Base-by-base conservation (phyloP, 2,329 filamentous ascomycete genomes). In the Colletotrichum tofieldiae region DNA sequence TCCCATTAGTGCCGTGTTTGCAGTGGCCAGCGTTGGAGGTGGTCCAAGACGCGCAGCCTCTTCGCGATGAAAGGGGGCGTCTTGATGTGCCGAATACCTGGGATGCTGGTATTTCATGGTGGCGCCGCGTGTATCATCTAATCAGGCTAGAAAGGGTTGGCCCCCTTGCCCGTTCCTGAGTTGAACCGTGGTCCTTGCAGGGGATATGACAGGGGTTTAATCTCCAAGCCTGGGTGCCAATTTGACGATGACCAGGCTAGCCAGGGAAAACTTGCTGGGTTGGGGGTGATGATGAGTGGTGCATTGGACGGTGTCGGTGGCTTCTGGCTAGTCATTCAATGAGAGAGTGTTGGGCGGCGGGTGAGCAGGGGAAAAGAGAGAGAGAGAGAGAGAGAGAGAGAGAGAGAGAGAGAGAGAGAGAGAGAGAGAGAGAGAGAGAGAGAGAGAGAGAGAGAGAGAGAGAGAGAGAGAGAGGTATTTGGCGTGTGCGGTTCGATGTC, bases 211-310 rank as follows among this genome's bases (percentile, higher is more conserved):
- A 66, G 55, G 71, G 71, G 55, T 58, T 58, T 12, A 56, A 66
- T 62, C 47, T 66, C 61, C 58, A 73, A 71, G 67, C 52, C 59
- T 72, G 69, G 59, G 47, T 60, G 60, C 52, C 65, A 72, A 72
- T 72, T 72, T 72, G 59, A 60, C 35, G 58, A 72, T 64, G 63
- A 51, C 39, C 65, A 39, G 58, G 65, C 69, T 72, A 72, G 69
- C 29, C 29, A 64, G 59, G 59, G 59, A 72, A 72, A 52, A 32
- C 55, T 59, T 64, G 45, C 37, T 41, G n/a, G 37, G 37, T 43
- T 35, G 43, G 56, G 41, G 32, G 39, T 45, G 58, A 59, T 52
- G 41, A 68, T 64, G 51, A 55, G 49, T 67, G 51, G 55, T 71
- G 56, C 54, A 29, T 47, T 52, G 65, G 45, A 67, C 41, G 51